These are phyloP conservation scores for Bruguiera parviflora DNA, from an alignment of 345 rosid genomes.

Conservation along the genomic window DNA sequence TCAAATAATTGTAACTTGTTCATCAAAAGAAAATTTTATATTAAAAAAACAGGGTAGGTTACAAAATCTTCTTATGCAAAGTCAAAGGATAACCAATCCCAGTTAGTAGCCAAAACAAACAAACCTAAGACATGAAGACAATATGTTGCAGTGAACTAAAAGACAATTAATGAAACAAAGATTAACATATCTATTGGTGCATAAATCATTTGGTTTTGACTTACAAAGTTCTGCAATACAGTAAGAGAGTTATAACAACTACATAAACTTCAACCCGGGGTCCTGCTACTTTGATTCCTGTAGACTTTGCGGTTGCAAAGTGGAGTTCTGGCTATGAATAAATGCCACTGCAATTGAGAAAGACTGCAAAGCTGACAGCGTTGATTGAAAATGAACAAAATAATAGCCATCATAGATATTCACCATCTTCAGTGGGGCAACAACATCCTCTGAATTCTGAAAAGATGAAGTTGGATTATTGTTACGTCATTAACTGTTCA, in stretches of 20 bases:
- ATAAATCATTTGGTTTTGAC: constrained; percentile 28
- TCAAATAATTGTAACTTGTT: constrained; percentile 17
- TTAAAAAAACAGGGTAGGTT: constrained; percentile 25
- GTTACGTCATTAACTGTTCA: constrained; percentile 13
- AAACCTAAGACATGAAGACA: constrained; percentile 5
- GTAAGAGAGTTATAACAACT: constrained; percentile 29
- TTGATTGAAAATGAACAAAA: constrained; percentile 60
- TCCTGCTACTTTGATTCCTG: constrained; percentile 32
- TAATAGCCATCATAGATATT: constrained; percentile 67
- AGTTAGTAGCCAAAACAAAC: constrained; percentile 12
- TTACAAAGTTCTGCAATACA: constrained; percentile 20
- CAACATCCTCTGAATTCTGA: constrained; percentile 43
- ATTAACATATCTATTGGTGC: constrained; percentile 21
- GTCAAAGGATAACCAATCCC: constrained; percentile 21
- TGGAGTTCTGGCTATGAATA: constrained; percentile 62
- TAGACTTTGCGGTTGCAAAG: constrained; percentile 46
- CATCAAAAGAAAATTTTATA: constrained; percentile 2
- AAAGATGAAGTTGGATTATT: constrained; percentile 23
- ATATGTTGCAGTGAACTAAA: no score
- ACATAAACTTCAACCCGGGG: constrained; percentile 22
- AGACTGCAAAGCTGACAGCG: constrained; percentile 74
- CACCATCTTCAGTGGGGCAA: constrained; percentile 62
- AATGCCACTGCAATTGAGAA: constrained; percentile 77
- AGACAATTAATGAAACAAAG: neutral
- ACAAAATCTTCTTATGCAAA: constrained; percentile 22